Percentiles rank a stretch among this genome's conserved stretches.
Conservation (phyloP, 352 stramenopile genomes). For the Globisporangium viniferum region DNA sequence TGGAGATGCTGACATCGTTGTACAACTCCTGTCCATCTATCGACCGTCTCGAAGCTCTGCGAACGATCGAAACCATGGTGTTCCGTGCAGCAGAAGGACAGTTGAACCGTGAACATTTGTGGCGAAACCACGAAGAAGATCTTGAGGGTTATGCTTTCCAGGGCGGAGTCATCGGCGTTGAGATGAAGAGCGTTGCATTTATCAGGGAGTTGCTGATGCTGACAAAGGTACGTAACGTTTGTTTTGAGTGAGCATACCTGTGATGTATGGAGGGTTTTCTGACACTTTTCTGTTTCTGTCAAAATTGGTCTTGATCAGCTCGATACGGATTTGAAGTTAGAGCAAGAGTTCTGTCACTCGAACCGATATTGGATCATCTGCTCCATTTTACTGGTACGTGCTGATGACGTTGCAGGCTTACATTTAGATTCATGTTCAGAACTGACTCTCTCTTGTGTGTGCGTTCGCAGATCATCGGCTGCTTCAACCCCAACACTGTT, state of each 20-base stretch:
- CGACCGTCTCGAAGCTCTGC: slow-evolving; percentile 68
- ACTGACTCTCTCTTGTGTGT: background rate
- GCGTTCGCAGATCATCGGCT: slow-evolving; percentile 34
- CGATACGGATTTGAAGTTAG: slow-evolving; percentile 49
- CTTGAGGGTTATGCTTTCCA: slow-evolving; percentile 48
- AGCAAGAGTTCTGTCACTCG: slow-evolving; percentile 76
- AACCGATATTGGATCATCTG: slow-evolving; percentile 84
- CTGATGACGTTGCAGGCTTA: background rate
- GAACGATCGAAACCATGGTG: slow-evolving; percentile 71
- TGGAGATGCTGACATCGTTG: slow-evolving; percentile 55
- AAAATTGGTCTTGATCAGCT: slow-evolving; percentile 30
- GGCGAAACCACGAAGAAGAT: slow-evolving; percentile 49
- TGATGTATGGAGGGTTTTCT: background rate
- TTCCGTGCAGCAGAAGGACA: slow-evolving; percentile 79
- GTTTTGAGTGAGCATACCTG: background rate
- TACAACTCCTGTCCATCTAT: slow-evolving; percentile 56
- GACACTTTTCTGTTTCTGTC: slow-evolving; percentile 3
- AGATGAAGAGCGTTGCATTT: slow-evolving; percentile 57
- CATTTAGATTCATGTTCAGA: background rate
- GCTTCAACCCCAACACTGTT: slow-evolving; percentile 78
- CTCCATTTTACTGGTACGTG: slow-evolving; percentile 74
- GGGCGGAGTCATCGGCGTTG: slow-evolving; percentile 67
- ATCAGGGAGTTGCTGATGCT: slow-evolving; percentile 59
- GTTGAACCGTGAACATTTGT: slow-evolving; percentile 69
- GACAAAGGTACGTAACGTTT: slow-evolving; percentile 32